Base-by-base conservation (phyloP, 1,284 basidiomycete genomes). In the Polyporus tsugae region DNA sequence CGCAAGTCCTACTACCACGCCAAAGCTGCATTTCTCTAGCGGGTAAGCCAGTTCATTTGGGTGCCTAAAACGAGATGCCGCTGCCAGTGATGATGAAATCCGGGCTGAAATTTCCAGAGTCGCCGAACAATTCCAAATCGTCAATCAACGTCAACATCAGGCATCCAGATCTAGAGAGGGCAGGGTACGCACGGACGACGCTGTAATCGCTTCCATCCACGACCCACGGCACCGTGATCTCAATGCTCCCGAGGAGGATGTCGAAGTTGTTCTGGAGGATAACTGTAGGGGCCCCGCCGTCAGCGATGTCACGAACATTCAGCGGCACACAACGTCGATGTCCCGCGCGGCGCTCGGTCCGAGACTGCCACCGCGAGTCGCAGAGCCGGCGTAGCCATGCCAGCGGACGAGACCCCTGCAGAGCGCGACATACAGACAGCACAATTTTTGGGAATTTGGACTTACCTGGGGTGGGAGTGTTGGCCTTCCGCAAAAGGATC, bases 401-500 rank as follows among this genome's bases (percentile, higher is more conserved):
- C n/a, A n/a, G n/a, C 29, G 29, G 29, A 29, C 29, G 2, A 29
- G 29, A 2, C 29, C 29, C 29, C 29, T 2, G 29, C 29, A 29
- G 29, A 29, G 29, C 29, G 29, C 29, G 29, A 29, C 29, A 29
- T 29, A 29, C 29, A 29, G 1, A 29, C 29, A 2, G 29, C 29
- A 1, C 29, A 2, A 29, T 29, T 29, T 29, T 29, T 29, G 29
- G 29, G 29, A 7, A n/a, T 15, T 15, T 1, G 35, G 38, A 29
- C 69, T n/a, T 29, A 80, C 76, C 49, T 60, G 73, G 74, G 58
- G 76, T 76, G 9, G 82, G 81, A 11, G 46, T 42, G n/a, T 73
- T 69, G 25, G 75, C 76, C 63, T 81, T 77, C 63, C 84, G 77
- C 39, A 86, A 78, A 61, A 76, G 75, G 61, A 87, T 78, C 62